Evolutionary conservation across 176 grass and related monocot species (phyloP).

Genomic region (Oryza longistaminata): DNA sequence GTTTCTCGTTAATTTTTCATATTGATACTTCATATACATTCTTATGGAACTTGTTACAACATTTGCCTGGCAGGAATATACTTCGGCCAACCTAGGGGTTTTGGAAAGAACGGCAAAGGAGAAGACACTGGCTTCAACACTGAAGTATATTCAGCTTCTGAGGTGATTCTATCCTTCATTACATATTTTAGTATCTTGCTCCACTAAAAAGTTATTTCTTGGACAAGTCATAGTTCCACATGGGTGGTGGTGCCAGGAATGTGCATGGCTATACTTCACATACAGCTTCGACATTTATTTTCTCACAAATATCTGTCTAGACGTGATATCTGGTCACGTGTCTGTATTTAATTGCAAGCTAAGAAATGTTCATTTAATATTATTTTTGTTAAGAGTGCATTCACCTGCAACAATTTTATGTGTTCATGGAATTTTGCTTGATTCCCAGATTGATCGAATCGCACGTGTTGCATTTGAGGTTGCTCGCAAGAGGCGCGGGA

Average conservation of each 20-base stretch:
- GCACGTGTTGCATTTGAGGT: slow-evolving; percentile 82
- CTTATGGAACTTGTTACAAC: neutral
- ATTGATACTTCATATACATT: neutral
- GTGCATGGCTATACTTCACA: neutral
- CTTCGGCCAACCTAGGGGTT: slow-evolving; percentile 90
- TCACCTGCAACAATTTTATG: slow-evolving; percentile 19
- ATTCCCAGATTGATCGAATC: slow-evolving; percentile 78
- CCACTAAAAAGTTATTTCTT: neutral
- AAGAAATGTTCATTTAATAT: neutral
- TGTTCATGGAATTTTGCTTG: neutral
- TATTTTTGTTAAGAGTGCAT: slow-evolving; percentile 13
- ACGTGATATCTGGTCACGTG: neutral
- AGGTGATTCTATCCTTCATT: slow-evolving; percentile 45
- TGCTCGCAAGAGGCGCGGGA: slow-evolving; percentile 75
- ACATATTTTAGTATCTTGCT: neutral
- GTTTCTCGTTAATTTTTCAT: neutral
- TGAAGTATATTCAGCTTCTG: slow-evolving; percentile 76
- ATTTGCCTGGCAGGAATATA: slow-evolving; percentile 47
- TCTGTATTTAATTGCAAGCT: neutral
- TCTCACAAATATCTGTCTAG: neutral
- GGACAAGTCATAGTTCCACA: neutral
- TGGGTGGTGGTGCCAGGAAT: neutral
- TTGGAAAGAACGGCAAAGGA: slow-evolving; percentile 79
- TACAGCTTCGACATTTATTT: neutral
- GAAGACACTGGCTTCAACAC: slow-evolving; percentile 93